Evolutionary conservation across 495 filamentous ascomycete genomes (phyloP), one percentile per base, ranked within the genome.

Genomic region (Annulohypoxylon maeteangense): DNA sequence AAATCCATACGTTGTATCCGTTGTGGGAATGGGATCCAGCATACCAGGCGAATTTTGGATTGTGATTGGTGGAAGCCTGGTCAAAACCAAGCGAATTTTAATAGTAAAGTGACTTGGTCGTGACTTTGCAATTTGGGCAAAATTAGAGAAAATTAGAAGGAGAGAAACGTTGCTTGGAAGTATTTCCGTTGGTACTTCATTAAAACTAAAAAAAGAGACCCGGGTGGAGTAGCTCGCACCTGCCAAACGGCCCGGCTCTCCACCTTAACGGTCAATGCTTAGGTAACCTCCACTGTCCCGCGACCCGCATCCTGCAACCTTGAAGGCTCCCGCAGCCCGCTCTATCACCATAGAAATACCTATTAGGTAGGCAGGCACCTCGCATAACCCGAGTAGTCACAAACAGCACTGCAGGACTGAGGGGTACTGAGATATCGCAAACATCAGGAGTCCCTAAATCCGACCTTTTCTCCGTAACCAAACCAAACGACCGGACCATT

Each of bases 161-260:
- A 54, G 10, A 7, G 14, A 20, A 34, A 32, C 7, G 29, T 20
- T n/a, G 29, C 16, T 54, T 54, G 5, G 2, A 34, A 27, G 32
- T 44, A 64, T 48, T 34, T 54, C 22, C 31, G 12, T 54, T 25
- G 31, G 36, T 45, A 34, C 14, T n/a, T 56, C 7, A 0, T 7
- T 11, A 7, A 38, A 53, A 53, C 11, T 51, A 14, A 23, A 25
- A 14, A 27, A 40, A 23, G 18, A 3, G 36, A 38, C 23, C 25
- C 18, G 44, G 60, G 65, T n/a, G 61, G 61, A 47, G 67, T 54
- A 65, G 22, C 34, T 14, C 14, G 40, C 57, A 69, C 51, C 59
- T 42, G 51, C 58, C 40, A 42, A 27, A 36, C 36, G 32, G 11
- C 22, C 22, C 20, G 34, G 34, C 40, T 14, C 12, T 31, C 22